These are phyloP conservation scores for Vitellaria paradoxa DNA, from an alignment of 179 eudicot genomes.

Conservation along the genomic window DNA sequence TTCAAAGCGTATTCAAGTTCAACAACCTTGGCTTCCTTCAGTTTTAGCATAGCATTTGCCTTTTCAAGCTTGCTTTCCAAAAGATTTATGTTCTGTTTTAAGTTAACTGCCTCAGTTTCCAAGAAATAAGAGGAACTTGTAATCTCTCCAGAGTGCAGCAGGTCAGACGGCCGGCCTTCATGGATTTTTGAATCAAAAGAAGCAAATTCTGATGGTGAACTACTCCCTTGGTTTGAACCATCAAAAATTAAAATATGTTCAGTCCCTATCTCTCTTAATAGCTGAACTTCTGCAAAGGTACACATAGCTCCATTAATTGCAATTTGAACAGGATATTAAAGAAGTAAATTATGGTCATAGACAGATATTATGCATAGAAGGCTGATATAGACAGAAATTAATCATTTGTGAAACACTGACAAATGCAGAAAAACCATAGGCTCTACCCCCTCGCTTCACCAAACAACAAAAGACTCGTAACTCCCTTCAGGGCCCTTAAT, in stretches of 20 bases:
- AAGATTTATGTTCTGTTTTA: slow-evolving; percentile 27
- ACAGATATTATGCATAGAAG: background rate
- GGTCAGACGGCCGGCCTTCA: slow-evolving; percentile 21
- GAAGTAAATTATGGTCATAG: background rate
- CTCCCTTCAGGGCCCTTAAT: too few relatives aligned
- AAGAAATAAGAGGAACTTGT: slow-evolving; percentile 2
- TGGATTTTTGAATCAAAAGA: slow-evolving; percentile 20
- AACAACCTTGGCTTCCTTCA: slow-evolving; percentile 35
- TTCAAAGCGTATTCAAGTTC: slow-evolving; percentile 40
- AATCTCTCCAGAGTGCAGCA: slow-evolving; percentile 21
- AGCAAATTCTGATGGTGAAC: slow-evolving; percentile 15
- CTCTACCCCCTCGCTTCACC: too few relatives aligned
- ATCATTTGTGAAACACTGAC: background rate
- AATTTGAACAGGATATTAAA: too few relatives aligned
- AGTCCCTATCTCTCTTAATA: slow-evolving; percentile 60
- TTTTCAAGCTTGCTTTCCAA: slow-evolving; percentile 52
- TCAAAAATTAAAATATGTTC: slow-evolving; percentile 38
- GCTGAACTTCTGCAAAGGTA: slow-evolving; percentile 54
- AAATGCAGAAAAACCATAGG: too few relatives aligned
- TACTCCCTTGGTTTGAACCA: slow-evolving; percentile 20
- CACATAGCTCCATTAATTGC: background rate
- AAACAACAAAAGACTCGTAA: too few relatives aligned
- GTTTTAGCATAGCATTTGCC: slow-evolving; percentile 31
- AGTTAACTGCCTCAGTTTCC: slow-evolving; percentile 26
- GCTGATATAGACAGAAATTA: background rate